Base-by-base conservation (phyloP, 78 protist genomes). In the Reticulomyxa filosa region DNA sequence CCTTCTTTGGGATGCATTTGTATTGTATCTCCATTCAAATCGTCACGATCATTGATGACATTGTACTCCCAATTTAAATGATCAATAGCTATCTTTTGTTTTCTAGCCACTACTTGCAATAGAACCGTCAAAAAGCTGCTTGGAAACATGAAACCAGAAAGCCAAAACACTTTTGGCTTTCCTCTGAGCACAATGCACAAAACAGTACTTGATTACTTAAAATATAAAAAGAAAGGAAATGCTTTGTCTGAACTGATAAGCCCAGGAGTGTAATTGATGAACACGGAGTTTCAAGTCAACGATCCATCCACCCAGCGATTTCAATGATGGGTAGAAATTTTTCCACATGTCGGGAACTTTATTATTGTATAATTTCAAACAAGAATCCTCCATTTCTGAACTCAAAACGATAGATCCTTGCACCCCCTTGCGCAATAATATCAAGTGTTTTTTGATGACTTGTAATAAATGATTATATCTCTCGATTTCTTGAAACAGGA, bases 71-170 rank as follows among this genome's bases (percentile, higher is more conserved):
- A 85, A 13, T 37, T 7, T 32, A 81, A 77, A 46, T 68, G 17
- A 73, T 85, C 92, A 32, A 85, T 69, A 1, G 82, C 38, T 33
- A 75, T 70, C 63, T 5, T n/a, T 46, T 48, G 65, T 61, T 46
- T 56, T 22, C 84, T 59, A 22, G 83, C 83, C 0, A 67, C 13
- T 37, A 30, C 53, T 73, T 85, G 92, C 71, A 70, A 37, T 38
- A 85, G 57, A 6, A 87, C 86, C 10, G 88, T 88, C 57, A 88
- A 75, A 79, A 83, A 88, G 42, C 86, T 87, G 8, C 83, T 80
- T 4, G 94, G 94, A 76, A 72, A 88, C 26, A 88, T 83, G 64
- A 88, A 80, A 22, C 87, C 89, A 22, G 74, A 42, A 25, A 88
- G 76, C 87, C 89, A 83, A 62, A 78, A 82, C 35, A 77, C 80